phyloP scores from a whole-genome alignment of 192 early-diverging fungal genomes.

The Dispira simplex region DNA sequence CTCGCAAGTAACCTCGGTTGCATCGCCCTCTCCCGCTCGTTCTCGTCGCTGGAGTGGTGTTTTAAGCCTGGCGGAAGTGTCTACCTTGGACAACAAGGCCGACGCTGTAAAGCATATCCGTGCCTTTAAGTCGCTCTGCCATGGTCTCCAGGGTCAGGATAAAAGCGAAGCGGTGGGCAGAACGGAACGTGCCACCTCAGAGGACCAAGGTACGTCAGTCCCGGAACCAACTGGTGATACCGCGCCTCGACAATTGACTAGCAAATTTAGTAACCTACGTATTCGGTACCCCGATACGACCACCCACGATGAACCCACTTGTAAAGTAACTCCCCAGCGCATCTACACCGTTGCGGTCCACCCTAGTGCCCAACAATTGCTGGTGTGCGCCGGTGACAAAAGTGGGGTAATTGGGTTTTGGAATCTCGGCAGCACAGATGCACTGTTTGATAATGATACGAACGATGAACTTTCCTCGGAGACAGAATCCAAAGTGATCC shows the following conservation, averaged over 20 bases:
- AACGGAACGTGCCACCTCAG: not conserved
- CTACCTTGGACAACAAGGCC: conserved; percentile 7
- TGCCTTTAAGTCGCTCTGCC: not conserved
- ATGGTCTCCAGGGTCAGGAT: not conserved
- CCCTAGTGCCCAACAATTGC: conserved; percentile 31
- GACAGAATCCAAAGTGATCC: not conserved
- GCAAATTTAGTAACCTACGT: conserved; percentile 13
- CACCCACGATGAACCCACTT: conserved; percentile 18
- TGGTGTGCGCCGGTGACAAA: conserved; percentile 32
- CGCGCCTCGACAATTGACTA: not conserved
- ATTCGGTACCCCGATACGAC: conserved; percentile 18
- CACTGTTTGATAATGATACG: not conserved
- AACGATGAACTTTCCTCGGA: not conserved
- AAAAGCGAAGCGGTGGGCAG: not conserved
- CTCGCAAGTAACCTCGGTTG: not conserved
- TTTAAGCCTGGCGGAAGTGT: conserved; percentile 16
- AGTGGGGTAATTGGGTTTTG: conserved; percentile 38
- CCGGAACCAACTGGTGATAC: not conserved
- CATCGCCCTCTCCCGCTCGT: not conserved
- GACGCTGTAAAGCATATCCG: not conserved
- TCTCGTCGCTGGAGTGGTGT: conserved; percentile 12
- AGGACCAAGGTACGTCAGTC: not conserved
- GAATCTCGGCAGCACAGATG: conserved; percentile 26
- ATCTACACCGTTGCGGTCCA: conserved; percentile 34
- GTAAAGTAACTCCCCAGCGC: conserved; percentile 31